Evolutionary conservation across 306 rosid species (phyloP).

Genomic region (Senna siamea): DNA sequence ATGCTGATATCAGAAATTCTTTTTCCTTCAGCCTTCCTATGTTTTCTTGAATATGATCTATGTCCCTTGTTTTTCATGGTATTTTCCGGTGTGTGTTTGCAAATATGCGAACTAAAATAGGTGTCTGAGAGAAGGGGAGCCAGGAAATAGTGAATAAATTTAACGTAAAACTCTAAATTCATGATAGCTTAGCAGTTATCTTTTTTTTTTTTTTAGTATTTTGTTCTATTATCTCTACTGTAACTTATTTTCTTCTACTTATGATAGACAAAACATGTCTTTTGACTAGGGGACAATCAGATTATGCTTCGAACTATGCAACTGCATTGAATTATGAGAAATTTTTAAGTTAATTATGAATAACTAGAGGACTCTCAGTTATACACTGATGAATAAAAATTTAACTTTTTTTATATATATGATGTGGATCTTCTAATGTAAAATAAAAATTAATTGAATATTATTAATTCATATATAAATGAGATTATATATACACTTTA

Average conservation of each 20-base stretch:
- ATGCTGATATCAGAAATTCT: conserved; percentile 28
- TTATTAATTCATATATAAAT: too few relatives aligned
- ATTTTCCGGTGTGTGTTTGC: background rate
- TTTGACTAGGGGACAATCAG: background rate
- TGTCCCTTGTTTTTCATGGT: conserved; percentile 4
- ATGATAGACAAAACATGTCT: background rate
- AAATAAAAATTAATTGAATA: too few relatives aligned
- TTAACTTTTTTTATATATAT: too few relatives aligned
- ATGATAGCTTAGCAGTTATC: background rate
- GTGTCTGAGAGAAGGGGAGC: conserved; percentile 18
- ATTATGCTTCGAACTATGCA: background rate
- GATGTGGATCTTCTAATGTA: too few relatives aligned
- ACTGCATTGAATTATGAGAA: background rate
- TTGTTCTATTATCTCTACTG: background rate
- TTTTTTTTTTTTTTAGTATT: conserved; percentile 3
- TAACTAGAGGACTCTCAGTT: too few relatives aligned
- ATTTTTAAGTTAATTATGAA: background rate
- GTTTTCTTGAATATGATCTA: background rate
- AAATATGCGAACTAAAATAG: background rate
- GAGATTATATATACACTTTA: too few relatives aligned
- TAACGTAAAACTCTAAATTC: conserved; percentile 1
- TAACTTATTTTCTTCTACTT: conserved; percentile 11
- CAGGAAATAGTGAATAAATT: background rate
- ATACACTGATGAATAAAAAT: too few relatives aligned
- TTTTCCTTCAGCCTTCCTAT: conserved; percentile 13